A percentile compares a stretch with the other conserved stretches of the same genome.
phyloP scores from a whole-genome alignment of 2,329 filamentous ascomycete genomes.

The Sphaceloma murrayae region DNA sequence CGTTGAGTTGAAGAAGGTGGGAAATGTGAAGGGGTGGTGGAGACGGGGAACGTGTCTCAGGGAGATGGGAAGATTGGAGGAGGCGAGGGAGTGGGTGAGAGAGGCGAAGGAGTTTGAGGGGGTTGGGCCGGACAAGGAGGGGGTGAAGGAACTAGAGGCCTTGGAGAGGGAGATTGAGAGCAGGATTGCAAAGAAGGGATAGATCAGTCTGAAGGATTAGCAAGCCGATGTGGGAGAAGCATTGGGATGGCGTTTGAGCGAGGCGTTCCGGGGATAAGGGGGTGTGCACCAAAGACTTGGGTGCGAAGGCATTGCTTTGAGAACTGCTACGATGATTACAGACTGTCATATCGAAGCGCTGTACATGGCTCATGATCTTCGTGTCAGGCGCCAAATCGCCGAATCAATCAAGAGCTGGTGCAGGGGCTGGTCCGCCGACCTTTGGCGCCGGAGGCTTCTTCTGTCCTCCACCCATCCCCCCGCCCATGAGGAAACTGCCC shows the following conservation, averaged over 20 bases:
- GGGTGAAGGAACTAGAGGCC: constrained; percentile 19
- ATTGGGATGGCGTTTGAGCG: constrained; percentile 18
- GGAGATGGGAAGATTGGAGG: constrained; percentile 82
- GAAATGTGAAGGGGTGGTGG: constrained; percentile 95
- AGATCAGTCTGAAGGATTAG: constrained; percentile 14
- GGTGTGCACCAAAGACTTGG: too few species aligned
- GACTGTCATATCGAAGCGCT: constrained; percentile 12
- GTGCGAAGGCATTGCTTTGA: too few species aligned
- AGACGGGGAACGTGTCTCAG: constrained; percentile 70
- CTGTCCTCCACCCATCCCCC: constrained; percentile 39
- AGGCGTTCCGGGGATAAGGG: constrained; percentile 12
- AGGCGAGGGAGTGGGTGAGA: constrained; percentile 70
- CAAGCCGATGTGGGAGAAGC: neutral
- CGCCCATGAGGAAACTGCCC: constrained; percentile 83
- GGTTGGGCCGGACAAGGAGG: constrained; percentile 34
- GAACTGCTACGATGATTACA: neutral
- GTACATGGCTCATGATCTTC: constrained; percentile 14
- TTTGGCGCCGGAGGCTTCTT: constrained; percentile 37
- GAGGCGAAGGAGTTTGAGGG: constrained; percentile 76
- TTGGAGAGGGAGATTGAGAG: constrained; percentile 18
- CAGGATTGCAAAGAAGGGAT: constrained; percentile 17
- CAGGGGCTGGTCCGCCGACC: constrained; percentile 36
- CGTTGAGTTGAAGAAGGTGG: constrained; percentile 75
- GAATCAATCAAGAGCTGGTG: constrained; percentile 27
- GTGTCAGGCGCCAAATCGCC: neutral